Evolutionary conservation across 345 rosid genomes (phyloP), one percentile per base, ranked within the genome.

Genomic region (Bretschneidera sinensis): DNA sequence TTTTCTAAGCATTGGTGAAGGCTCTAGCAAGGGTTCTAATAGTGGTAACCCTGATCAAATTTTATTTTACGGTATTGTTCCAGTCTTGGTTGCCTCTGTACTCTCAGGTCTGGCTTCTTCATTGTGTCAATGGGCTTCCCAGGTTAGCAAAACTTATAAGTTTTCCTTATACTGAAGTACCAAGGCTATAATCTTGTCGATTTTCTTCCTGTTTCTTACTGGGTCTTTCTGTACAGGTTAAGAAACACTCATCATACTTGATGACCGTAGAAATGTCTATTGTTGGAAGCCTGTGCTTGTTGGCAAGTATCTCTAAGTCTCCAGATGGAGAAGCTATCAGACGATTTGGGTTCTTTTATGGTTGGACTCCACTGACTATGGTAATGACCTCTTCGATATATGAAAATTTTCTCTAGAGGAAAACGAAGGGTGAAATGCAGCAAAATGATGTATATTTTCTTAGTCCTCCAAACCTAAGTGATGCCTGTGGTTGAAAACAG

Each of bases 191-290:
- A 9, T 15, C 20, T 45, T 31, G 34, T 35, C n/a, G 4, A 15
- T 60, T 54, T 55, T 71, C 18, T 55, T 25, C 5, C 49, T 31
- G 48, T 28, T 21, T 19, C 55, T 65, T 25, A 45, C 7, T 28
- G 22, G 65, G 59, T 65, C 48, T 15, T 43, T 54, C 14, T 19
- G 74, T 54, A 34, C 79, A 92, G 99, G 96, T 94, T 59, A 90
- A 86, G 87, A 94, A 88, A 62, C 97, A 88, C 71, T 88, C 95
- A 2, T 79, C 99, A 0, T 94, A 90, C 85, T 74, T 94, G 79
- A 94, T 94, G 97, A 94, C 99, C 11, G 69, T 94, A 21, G 99
- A 90, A 72, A 94, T 94, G 99, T 94, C 99, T 47, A 49, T 94
- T 57, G 91, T 85, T 70, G 99, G 99, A 76, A 84, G 92, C 82